Conservation (phyloP, 208 protist genomes). For the Angomonas ambiguus region DNA sequence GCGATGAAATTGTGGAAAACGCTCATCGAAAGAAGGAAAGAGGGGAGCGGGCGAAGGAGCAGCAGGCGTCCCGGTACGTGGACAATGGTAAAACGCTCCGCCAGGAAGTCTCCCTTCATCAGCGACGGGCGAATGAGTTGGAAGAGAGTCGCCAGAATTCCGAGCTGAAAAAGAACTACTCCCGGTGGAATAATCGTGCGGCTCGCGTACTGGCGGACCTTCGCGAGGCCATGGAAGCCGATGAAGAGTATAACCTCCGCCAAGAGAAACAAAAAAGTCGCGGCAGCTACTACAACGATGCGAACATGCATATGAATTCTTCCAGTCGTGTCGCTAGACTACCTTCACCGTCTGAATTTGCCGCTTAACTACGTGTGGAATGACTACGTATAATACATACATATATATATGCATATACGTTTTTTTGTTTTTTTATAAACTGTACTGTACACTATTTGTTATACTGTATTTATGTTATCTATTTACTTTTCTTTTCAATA, state of each 20-base stretch:
- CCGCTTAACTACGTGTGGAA: conserved; percentile 9
- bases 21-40: conserved; percentile 46
- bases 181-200: conserved; percentile 70
- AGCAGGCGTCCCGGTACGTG: conserved; percentile 32
- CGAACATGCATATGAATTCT: neutral
- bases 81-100: conserved; percentile 31
- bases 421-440: conserved; percentile 7
- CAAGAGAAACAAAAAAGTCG: neutral
- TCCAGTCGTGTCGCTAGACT: conserved; percentile 1
- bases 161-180: conserved; percentile 53
- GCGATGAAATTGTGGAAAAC: conserved; percentile 48
- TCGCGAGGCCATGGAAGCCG: conserved; percentile 13
- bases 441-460: neutral
- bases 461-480: neutral
- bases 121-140: conserved; percentile 36
- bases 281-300: neutral
- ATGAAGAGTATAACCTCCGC: neutral
- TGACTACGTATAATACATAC: too few relatives aligned
- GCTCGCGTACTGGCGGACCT: conserved; percentile 70
- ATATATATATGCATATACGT: neutral
- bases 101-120: conserved; percentile 42
- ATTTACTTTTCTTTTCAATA: conserved; percentile 5
- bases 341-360: conserved; percentile 31
- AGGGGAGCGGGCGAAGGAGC: conserved; percentile 31
- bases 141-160: conserved; percentile 33